Percentiles rank a stretch among this genome's conserved stretches.
phyloP scores from a whole-genome alignment of 2,329 filamentous ascomycete genomes.

The Colletotrichum phormii region DNA sequence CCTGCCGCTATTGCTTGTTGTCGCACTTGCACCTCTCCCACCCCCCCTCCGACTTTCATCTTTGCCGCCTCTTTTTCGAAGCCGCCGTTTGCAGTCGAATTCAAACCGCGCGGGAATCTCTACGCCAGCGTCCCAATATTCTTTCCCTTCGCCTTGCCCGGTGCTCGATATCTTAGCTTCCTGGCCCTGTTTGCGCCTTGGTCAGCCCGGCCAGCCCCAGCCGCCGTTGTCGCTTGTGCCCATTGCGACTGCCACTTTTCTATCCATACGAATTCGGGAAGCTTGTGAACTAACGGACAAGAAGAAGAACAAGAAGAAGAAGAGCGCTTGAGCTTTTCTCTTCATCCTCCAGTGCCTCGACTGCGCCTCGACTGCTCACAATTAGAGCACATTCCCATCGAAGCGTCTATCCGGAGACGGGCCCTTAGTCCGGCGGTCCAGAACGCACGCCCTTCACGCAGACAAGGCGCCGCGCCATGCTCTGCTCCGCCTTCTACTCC shows the following conservation, averaged over 20 bases:
- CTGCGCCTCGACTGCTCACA: constrained; percentile 26
- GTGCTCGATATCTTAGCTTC: not conserved
- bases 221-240: constrained; percentile 20
- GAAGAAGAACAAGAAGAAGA: too few relatives aligned
- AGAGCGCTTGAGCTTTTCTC: constrained; percentile 8
- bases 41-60: not conserved
- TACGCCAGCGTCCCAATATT: not conserved
- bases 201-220: constrained; percentile 13
- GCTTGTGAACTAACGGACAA: constrained; percentile 17
- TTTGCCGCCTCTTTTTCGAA: constrained; percentile 13
- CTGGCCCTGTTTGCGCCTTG: constrained; percentile 25
- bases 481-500: constrained; percentile 13
- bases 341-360: not conserved
- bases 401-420: constrained; percentile 21
- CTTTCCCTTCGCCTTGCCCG: constrained; percentile 5
- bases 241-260: not conserved
- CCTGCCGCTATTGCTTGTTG: constrained; percentile 2
- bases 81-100: constrained; percentile 32
- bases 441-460: constrained; percentile 13
- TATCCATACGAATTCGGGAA: constrained; percentile 6
- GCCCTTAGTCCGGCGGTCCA: constrained; percentile 20
- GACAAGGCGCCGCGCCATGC: constrained; percentile 29
- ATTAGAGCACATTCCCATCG: constrained; percentile 30
- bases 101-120: constrained; percentile 24
- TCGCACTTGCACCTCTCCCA: constrained; percentile 11